phyloP scores from a whole-genome alignment of 1,284 basidiomycete genomes.

The Boletellus deceptivus region DNA sequence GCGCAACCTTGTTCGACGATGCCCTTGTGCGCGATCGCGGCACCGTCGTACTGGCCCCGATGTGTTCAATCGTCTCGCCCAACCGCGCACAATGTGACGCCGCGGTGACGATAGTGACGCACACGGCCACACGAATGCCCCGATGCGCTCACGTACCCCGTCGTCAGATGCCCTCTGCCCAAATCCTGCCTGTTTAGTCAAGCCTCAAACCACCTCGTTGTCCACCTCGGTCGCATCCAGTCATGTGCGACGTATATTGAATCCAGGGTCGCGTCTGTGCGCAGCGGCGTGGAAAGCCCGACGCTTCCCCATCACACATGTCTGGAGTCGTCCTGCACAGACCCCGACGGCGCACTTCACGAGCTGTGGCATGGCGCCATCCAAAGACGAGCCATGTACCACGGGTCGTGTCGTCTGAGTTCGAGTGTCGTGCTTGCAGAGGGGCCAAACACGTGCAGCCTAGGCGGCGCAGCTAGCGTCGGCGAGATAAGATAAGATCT shows the following conservation, averaged over 20 bases:
- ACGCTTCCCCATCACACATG: slow-evolving; percentile 13
- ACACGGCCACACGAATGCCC: slow-evolving; percentile 2
- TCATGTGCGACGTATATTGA: slow-evolving; percentile 6
- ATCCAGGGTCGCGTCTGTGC: slow-evolving; percentile 22
- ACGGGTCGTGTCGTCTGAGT: no score
- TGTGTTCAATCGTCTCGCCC: background rate
- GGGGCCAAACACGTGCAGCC: no score
- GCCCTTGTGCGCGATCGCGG: slow-evolving; percentile 14
- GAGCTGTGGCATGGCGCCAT: no score
- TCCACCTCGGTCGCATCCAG: slow-evolving; percentile 12
- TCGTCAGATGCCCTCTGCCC: slow-evolving; percentile 26
- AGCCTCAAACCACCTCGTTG: slow-evolving; percentile 22
- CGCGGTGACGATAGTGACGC: background rate
- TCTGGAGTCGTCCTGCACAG: background rate
- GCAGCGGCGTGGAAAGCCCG: slow-evolving; percentile 23
- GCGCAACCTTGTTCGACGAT: slow-evolving; percentile 8
- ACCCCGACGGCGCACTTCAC: background rate
- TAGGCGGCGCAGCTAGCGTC: no score
- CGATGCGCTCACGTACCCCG: slow-evolving; percentile 9
- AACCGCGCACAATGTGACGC: background rate
- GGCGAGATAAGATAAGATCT: no score
- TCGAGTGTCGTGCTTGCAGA: no score
- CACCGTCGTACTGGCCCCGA: slow-evolving; percentile 23
- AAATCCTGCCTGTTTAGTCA: slow-evolving; percentile 21
- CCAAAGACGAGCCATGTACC: no score